A percentile compares a stretch with the other conserved stretches of the same genome.
Evolutionary conservation across 2,329 filamentous ascomycete genomes (phyloP).

Genomic region (Amylocarpus encephaloides): DNA sequence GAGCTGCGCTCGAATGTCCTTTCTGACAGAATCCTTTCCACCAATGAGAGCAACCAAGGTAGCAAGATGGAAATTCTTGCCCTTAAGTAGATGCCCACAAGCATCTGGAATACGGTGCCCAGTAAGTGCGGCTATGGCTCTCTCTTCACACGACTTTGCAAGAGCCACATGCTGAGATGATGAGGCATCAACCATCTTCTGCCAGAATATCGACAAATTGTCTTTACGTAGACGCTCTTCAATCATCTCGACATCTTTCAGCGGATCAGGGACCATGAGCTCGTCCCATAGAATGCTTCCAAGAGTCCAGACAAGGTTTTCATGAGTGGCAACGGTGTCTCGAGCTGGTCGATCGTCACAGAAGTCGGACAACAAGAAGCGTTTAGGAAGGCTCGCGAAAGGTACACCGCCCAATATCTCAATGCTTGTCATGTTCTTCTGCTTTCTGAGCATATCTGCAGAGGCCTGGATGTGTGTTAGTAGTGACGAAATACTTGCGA

Average conservation of each 20-base stretch:
- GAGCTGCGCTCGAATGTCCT: slow-evolving; percentile 73
- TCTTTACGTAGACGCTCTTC: slow-evolving; percentile 46
- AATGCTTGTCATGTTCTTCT: slow-evolving; percentile 51
- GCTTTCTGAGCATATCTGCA: slow-evolving; percentile 47
- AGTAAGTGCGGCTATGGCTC: slow-evolving; percentile 73
- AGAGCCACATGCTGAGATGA: slow-evolving; percentile 49
- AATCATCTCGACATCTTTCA: slow-evolving; percentile 33
- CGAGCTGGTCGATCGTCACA: slow-evolving; percentile 36
- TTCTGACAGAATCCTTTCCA: slow-evolving; percentile 59
- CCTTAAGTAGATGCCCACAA: slow-evolving; percentile 69
- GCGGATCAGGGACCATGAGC: slow-evolving; percentile 40
- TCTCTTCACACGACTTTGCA: slow-evolving; percentile 66
- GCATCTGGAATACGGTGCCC: slow-evolving; percentile 76
- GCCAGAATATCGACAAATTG: slow-evolving; percentile 61
- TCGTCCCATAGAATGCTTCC: slow-evolving; percentile 82
- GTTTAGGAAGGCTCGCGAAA: slow-evolving; percentile 42
- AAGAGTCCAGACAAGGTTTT: slow-evolving; percentile 77
- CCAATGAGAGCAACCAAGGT: slow-evolving; percentile 80
- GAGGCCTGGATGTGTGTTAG: slow-evolving; percentile 40
- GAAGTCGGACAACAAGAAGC: slow-evolving; percentile 45
- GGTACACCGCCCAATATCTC: slow-evolving; percentile 53
- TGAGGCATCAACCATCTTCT: slow-evolving; percentile 56
- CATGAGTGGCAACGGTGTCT: slow-evolving; percentile 48
- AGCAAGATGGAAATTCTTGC: slow-evolving; percentile 75
- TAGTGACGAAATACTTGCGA: slow-evolving; percentile 5